These are phyloP conservation scores for Trametes versicolor DNA, from an alignment of 1,284 basidiomycete genomes.

Conservation along the genomic window DNA sequence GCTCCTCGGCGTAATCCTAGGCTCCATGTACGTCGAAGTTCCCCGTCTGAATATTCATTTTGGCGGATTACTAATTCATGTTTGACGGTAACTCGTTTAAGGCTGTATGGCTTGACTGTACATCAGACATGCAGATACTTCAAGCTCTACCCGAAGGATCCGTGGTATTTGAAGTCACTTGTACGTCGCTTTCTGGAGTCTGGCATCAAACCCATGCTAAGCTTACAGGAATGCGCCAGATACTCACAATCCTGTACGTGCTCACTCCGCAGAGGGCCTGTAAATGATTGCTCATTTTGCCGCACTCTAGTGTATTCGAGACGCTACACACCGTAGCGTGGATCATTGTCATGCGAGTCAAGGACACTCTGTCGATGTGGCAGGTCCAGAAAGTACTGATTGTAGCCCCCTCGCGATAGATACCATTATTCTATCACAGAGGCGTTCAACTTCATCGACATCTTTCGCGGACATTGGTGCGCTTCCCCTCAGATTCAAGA, in stretches of 20 bases:
- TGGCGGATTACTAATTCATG: too few species aligned
- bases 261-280: background rate
- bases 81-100: background rate
- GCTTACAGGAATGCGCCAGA: background rate
- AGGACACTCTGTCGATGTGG: background rate
- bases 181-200: background rate
- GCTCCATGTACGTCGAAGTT: conserved; percentile 4
- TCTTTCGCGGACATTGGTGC: conserved; percentile 1
- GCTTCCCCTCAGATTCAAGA: background rate
- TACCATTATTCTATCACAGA: conserved; percentile 16
- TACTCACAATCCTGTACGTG: background rate
- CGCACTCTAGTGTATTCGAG: conserved; percentile 2
- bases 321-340: conserved; percentile 13
- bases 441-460: conserved; percentile 1
- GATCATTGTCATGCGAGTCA: conserved; percentile 16
- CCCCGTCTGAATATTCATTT: background rate
- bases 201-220: background rate
- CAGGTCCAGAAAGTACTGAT: background rate
- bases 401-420: background rate
- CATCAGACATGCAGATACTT: conserved; percentile 22
- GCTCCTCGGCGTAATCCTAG: conserved; percentile 6
- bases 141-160: conserved; percentile 14
- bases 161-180: background rate
- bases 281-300: background rate
- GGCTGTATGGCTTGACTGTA: conserved; percentile 22